These are phyloP conservation scores for Madurella fahalii DNA, from an alignment of 2,329 filamentous ascomycete genomes.

Conservation along the genomic window DNA sequence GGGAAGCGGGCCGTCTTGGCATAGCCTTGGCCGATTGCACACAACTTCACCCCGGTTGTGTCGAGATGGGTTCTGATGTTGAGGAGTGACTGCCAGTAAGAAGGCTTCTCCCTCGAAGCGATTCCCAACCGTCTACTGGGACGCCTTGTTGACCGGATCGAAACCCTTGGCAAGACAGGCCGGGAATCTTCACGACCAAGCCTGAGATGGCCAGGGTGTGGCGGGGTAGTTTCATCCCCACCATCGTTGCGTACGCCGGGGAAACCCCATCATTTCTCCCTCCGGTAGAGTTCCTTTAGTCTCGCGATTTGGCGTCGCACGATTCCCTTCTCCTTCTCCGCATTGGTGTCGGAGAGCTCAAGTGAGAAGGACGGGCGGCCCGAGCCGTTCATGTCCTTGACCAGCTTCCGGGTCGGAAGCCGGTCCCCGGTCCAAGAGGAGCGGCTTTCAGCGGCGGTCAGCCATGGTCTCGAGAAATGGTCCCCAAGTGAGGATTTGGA, in stretches of 20 bases:
- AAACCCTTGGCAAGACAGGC: neutral
- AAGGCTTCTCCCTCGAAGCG: neutral
- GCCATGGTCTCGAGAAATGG: slow-evolving; percentile 17
- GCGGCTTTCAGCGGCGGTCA: slow-evolving; percentile 16
- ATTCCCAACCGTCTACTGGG: too few relatives aligned
- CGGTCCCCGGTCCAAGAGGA: slow-evolving; percentile 18
- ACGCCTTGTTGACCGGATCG: neutral
- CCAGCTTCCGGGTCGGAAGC: slow-evolving; percentile 23
- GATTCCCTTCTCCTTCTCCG: slow-evolving; percentile 22
- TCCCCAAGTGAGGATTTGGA: slow-evolving; percentile 10
- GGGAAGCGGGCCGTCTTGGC: slow-evolving; percentile 15
- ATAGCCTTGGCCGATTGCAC: neutral
- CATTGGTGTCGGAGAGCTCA: slow-evolving; percentile 24
- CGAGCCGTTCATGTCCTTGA: slow-evolving; percentile 24
- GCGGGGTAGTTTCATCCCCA: neutral
- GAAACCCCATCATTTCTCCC: slow-evolving; percentile 13
- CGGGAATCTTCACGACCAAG: neutral
- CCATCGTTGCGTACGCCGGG: neutral
- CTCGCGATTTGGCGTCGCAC: slow-evolving; percentile 21
- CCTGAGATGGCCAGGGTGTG: neutral
- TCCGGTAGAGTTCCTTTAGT: slow-evolving; percentile 22
- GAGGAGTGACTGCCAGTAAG: neutral
- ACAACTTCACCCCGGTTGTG: neutral
- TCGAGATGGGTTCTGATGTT: slow-evolving; percentile 1
- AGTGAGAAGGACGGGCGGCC: slow-evolving; percentile 20